Base-by-base conservation (phyloP, 352 stramenopile genomes). In the Thalassiosira exigua region DNA sequence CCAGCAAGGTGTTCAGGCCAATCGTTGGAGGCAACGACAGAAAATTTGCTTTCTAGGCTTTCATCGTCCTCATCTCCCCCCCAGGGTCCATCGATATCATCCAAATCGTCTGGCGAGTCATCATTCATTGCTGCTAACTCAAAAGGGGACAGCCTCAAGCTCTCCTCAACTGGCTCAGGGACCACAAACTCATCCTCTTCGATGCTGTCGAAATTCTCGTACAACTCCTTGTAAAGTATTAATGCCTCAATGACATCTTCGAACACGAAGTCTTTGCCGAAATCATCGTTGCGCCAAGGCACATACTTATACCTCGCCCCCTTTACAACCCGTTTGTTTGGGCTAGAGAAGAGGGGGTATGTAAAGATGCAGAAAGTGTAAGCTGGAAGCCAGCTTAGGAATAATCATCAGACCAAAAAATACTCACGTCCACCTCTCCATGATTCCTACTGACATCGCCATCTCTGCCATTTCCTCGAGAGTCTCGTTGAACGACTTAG, bases 201-300 rank as follows among this genome's bases (percentile, higher is more conserved):
- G 21, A 93, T 65, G 59, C 75, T 87, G 27, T 94, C 75, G 42
- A 94, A 93, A 64, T 67, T 88, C 19, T 89, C 92, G 71, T 96
- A 92, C 29, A 96, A 84, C 32, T 92, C 67, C 75, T 95, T 94
- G 85, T 95, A 98, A 12, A 97, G 61, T 12, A 75, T 84, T 36
- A 94, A 79, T 3, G 90, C 91, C 33, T 92, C 82, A 2, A 95
- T 84, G 24, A 95, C 90, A 75, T 95, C 90, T 58, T 91, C 87
- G 71, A 95, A 94, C 3, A 91, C 82, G 75, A 88, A 95, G 39
- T 87, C 86, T 52, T 80, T 86, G 33, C 87, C 90, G 80, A 92
- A 95, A 52, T 95, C 90, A 83, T 95, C 90, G 57, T 93, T 91
- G 70, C 79, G 81, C 87, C 87, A 94, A 29, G 84, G 82, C 42